These are phyloP conservation scores for Mycena metata DNA, from an alignment of 768 basidiomycete genomes.

Conservation along the genomic window DNA sequence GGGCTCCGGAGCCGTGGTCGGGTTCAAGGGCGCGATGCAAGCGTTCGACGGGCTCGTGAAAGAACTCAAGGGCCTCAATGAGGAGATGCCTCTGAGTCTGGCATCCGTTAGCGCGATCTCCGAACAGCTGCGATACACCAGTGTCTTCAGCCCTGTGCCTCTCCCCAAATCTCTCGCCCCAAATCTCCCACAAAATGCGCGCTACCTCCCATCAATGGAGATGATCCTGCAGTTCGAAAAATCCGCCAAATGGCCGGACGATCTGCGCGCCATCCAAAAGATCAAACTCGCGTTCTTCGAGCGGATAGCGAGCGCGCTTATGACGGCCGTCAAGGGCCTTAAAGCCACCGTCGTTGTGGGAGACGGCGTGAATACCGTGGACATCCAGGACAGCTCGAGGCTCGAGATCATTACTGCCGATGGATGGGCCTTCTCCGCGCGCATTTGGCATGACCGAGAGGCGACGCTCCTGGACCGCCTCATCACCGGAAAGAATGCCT, in stretches of 20 bases:
- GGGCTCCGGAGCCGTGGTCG: conserved; percentile 57
- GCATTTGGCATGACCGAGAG: conserved; percentile 92
- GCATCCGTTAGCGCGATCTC: conserved; percentile 82
- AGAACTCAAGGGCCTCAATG: conserved; percentile 77
- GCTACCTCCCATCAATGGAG: conserved; percentile 78
- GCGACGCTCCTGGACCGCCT: conserved; percentile 80
- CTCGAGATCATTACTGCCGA: conserved; percentile 84
- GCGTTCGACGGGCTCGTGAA: conserved; percentile 88
- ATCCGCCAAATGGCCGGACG: conserved; percentile 95
- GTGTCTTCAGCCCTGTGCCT: conserved; percentile 84
- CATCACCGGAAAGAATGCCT: conserved; percentile 60
- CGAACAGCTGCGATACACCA: conserved; percentile 85
- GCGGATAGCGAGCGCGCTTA: conserved; percentile 76
- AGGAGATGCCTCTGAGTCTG: conserved; percentile 83
- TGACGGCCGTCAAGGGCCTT: conserved; percentile 63
- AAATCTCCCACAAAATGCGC: conserved; percentile 69
- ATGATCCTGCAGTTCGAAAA: conserved; percentile 92
- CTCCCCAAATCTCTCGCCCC: conserved; percentile 66
- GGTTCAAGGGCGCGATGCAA: conserved; percentile 79
- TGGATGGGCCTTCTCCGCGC: conserved; percentile 89
- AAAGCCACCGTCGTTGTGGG: conserved; percentile 72
- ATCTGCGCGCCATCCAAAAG: conserved; percentile 91
- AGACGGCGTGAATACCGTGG: conserved; percentile 59
- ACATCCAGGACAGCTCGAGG: conserved; percentile 75
- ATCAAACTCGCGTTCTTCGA: conserved; percentile 95